Conservation (phyloP, 2,329 filamentous ascomycete genomes). For the Alternaria infectoria region DNA sequence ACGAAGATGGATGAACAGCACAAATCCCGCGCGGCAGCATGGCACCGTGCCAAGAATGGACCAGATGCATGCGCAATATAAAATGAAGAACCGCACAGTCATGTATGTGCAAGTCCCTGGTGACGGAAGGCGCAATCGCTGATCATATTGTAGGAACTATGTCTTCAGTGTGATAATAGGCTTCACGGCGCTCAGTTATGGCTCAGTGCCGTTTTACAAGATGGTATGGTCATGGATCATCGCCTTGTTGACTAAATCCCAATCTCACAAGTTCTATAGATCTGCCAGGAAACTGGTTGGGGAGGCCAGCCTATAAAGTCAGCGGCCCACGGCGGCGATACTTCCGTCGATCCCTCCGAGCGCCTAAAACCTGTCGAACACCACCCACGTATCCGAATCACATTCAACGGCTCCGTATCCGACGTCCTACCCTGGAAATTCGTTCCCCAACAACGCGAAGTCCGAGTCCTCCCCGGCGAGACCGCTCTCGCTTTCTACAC, state of each 20-base stretch:
- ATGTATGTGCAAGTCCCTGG: constrained; percentile 54
- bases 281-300: constrained; percentile 88
- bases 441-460: constrained; percentile 93
- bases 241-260: not conserved
- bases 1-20: constrained; percentile 43
- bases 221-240: constrained; percentile 62
- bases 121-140: not conserved
- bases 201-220: constrained; percentile 85
- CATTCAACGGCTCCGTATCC: constrained; percentile 93
- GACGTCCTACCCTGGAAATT: constrained; percentile 98
- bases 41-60: constrained; percentile 64
- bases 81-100: constrained; percentile 70
- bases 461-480: constrained; percentile 92
- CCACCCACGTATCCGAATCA: constrained; percentile 87
- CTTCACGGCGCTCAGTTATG: constrained; percentile 80
- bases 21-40: constrained; percentile 34
- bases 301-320: constrained; percentile 90
- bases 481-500: constrained; percentile 98
- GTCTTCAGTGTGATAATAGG: constrained; percentile 78
- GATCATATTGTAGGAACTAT: constrained; percentile 65
- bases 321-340: constrained; percentile 65
- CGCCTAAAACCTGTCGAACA: constrained; percentile 81
- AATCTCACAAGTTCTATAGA: constrained; percentile 54
- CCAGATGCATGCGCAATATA: constrained; percentile 68
- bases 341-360: constrained; percentile 69